phyloP scores from a whole-genome alignment of 495 filamentous ascomycete genomes.

The Hyaloscypha bicolor region DNA sequence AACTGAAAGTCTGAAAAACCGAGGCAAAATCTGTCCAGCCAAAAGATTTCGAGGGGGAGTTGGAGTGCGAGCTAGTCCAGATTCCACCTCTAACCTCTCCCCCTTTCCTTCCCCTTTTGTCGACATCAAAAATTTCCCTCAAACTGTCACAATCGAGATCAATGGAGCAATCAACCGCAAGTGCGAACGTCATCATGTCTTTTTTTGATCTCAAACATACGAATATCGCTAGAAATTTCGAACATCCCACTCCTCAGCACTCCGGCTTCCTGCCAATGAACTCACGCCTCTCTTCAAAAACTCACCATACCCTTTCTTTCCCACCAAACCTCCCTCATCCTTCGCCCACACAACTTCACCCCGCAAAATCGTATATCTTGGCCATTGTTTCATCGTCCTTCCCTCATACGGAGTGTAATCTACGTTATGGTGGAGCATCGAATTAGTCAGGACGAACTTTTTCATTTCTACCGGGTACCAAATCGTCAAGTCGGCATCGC shows the following conservation, averaged over 20 bases:
- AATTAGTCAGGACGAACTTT: constrained; percentile 48
- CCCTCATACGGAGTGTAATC: constrained; percentile 68
- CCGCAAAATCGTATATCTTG: constrained; percentile 60
- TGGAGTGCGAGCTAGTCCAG: not conserved
- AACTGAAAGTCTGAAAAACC: too few relatives aligned
- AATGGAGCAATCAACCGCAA: not conserved
- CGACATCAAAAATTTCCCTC: too few relatives aligned
- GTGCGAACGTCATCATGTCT: too few relatives aligned
- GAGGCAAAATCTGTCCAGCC: not conserved
- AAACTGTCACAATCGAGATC: not conserved
- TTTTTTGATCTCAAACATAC: too few relatives aligned
- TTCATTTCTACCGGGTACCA: constrained; percentile 52
- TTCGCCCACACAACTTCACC: constrained; percentile 58
- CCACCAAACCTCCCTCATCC: constrained; percentile 51
- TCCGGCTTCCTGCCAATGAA: constrained; percentile 39
- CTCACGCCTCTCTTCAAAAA: constrained; percentile 54
- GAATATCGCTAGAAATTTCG: constrained; percentile 32
- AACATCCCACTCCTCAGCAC: constrained; percentile 34
- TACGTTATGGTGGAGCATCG: constrained; percentile 58
- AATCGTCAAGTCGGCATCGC: constrained; percentile 55
- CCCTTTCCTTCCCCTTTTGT: not conserved
- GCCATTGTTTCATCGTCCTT: constrained; percentile 57
- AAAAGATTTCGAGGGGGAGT: not conserved
- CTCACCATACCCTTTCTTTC: constrained; percentile 51
- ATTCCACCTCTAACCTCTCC: not conserved